phyloP scores from a whole-genome alignment of 306 rosid species.

The Citrullus colocynthis region DNA sequence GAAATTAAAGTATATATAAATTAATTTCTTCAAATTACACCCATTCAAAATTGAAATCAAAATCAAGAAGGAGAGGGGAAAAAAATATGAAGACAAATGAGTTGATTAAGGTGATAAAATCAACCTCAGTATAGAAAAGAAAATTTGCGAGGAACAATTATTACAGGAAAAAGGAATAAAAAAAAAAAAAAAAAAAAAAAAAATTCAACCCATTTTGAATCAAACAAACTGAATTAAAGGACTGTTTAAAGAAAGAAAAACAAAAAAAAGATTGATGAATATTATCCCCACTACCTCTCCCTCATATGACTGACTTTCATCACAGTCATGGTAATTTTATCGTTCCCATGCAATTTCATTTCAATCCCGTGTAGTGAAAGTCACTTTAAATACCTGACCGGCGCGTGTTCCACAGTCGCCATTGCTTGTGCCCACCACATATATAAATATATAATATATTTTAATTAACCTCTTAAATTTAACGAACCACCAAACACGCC shows the following conservation, averaged over 20 bases:
- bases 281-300: background rate
- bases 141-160: background rate
- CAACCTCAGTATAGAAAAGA: background rate
- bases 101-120: background rate
- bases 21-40: background rate
- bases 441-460: background rate
- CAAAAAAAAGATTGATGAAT: background rate
- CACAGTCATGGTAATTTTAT: background rate
- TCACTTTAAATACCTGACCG: background rate
- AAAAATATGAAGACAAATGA: background rate
- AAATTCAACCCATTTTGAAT: background rate
- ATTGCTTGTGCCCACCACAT: background rate
- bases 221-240: constrained; percentile 1
- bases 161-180: background rate
- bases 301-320: background rate
- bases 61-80: background rate
- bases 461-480: background rate
- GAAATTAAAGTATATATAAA: background rate
- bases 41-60: background rate
- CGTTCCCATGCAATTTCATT: background rate
- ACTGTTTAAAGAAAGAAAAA: background rate
- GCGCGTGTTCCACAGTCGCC: constrained; percentile 4
- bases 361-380: background rate
- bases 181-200: too few relatives aligned
- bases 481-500: background rate